Evolutionary conservation across 768 basidiomycete species (phyloP).

Genomic region (Lactarius hengduanensis): DNA sequence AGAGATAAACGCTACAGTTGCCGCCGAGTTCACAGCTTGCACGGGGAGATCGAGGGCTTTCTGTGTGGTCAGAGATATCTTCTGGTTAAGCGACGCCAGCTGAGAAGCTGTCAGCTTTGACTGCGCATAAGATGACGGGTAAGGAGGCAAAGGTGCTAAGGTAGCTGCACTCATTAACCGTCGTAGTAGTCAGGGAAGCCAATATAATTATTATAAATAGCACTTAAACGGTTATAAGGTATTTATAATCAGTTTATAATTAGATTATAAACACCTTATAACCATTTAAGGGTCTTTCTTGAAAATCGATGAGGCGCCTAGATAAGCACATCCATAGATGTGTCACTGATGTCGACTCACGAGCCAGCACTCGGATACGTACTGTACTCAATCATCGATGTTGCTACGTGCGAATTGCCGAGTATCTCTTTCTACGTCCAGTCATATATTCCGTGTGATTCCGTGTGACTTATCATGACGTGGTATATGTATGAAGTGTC

Average conservation of each 20-base stretch:
- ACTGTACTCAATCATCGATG: too few relatives aligned
- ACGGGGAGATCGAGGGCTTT: conserved; percentile 50
- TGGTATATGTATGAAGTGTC: background rate
- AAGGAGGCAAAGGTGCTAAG: conserved; percentile 46
- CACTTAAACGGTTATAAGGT: too few relatives aligned
- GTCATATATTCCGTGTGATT: too few relatives aligned
- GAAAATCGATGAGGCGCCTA: background rate
- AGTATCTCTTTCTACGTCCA: too few relatives aligned
- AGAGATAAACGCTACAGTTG: conserved; percentile 50
- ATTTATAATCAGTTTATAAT: too few relatives aligned
- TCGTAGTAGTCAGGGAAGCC: background rate
- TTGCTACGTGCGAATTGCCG: too few relatives aligned
- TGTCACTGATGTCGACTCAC: background rate
- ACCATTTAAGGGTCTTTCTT: too few relatives aligned
- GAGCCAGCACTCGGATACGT: background rate
- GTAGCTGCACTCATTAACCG: conserved; percentile 11
- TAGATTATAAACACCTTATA: too few relatives aligned
- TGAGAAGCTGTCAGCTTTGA: conserved; percentile 54
- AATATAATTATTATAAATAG: too few relatives aligned
- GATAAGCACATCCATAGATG: background rate
- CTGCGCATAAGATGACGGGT: conserved; percentile 51
- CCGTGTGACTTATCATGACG: background rate
- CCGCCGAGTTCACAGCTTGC: conserved; percentile 45
- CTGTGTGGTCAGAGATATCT: conserved; percentile 48
- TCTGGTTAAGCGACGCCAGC: conserved; percentile 45